Base-by-base conservation (phyloP, 768 basidiomycete species). In the Mycena vulgaris region DNA sequence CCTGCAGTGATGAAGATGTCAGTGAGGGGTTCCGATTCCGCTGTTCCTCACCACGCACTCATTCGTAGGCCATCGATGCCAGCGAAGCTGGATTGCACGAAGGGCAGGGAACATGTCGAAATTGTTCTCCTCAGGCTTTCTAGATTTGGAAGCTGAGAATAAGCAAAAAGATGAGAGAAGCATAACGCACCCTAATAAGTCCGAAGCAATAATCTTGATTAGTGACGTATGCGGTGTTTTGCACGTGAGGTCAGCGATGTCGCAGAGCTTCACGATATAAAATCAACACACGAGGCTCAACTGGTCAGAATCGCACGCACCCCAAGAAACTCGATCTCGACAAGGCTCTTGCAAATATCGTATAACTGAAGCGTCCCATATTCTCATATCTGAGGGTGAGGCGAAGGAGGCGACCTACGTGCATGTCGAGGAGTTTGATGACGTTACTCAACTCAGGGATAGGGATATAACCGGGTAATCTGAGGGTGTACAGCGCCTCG, bases 31-130 rank as follows among this genome's bases (percentile, higher is more conserved):
- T 6, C 8, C 8, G 14, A 37, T 37, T 7, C 6, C 35, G 14
- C 8, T 37, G 35, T 7, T 37, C 14, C 35, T 7, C 8, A 37
- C 8, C 8, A 37, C 63, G 19, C 28, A 64, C 63, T 64, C 63
- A 19, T 37, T 64, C 0, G 63, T 45, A 1, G 63, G 63, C 63
- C 63, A 64, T 45, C 25, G 16, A 10, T 27, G 42, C 28, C 10
- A 10, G 5, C 5, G 51, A 13, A 63, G 13, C 10, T 63, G 52
- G 21, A 63, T 53, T 35, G 53, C 51, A 1, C 31, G 62, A 14
- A 63, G 62, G 28, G 40, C 49, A 1, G 62, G 62, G n/a, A n/a
- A n/a, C n/a, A n/a, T n/a, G n/a, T n/a, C n/a, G n/a, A n/a, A n/a
- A n/a, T n/a, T n/a, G n/a, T n/a, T n/a, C n/a, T n/a, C n/a, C n/a